These are phyloP conservation scores for Boletus subparvulus DNA, from an alignment of 768 basidiomycete species.

Conservation along the genomic window DNA sequence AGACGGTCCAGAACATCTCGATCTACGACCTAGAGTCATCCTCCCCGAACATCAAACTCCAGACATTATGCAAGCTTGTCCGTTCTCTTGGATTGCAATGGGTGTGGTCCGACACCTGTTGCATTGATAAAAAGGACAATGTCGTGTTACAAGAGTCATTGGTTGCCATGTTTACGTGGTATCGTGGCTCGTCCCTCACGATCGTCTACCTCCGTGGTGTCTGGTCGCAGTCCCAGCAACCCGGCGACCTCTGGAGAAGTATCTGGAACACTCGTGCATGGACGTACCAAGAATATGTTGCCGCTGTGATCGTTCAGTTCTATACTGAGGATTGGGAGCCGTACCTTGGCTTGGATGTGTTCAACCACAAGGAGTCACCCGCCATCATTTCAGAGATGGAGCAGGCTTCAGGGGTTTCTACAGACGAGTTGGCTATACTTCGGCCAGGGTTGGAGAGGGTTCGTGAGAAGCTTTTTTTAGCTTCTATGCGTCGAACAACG, in stretches of 20 bases:
- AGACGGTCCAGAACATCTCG: neutral
- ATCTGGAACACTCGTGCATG: constrained; percentile 10
- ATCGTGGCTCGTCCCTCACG: constrained; percentile 3
- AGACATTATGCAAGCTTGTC: neutral
- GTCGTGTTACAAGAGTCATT: constrained; percentile 3
- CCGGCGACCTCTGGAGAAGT: neutral
- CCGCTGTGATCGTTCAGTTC: neutral
- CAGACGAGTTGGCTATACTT: neutral
- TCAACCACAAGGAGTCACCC: constrained; percentile 5
- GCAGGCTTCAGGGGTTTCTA: neutral
- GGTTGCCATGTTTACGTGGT: constrained; percentile 15
- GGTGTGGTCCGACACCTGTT: constrained; percentile 13
- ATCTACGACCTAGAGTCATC: neutral
- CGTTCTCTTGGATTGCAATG: neutral
- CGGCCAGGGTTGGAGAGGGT: neutral
- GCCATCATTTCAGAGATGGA: constrained; percentile 4
- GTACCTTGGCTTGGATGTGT: neutral
- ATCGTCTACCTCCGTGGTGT: constrained; percentile 5
- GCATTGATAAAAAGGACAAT: neutral
- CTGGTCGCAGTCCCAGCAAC: neutral
- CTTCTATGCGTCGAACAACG: constrained; percentile 14
- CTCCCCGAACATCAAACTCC: neutral
- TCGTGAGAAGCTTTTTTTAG: constrained; percentile 9
- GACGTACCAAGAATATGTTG: constrained; percentile 16
- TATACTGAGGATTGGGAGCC: constrained; percentile 15